These are phyloP conservation scores for Leccinum variicolor DNA, from an alignment of 768 basidiomycete species.

Conservation along the genomic window DNA sequence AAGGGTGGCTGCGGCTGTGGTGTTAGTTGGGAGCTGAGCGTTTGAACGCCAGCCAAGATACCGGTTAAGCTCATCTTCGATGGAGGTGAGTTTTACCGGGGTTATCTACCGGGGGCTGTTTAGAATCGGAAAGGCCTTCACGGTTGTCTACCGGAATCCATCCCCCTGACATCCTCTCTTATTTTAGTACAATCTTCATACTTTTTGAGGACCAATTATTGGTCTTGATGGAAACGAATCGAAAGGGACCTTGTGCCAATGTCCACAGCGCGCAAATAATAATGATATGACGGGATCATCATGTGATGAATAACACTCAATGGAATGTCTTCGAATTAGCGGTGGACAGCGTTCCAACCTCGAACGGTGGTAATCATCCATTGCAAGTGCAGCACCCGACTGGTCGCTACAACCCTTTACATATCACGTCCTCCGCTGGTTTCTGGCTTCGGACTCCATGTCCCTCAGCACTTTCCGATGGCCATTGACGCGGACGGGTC, in stretches of 20 bases:
- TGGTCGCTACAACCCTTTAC: too few relatives aligned
- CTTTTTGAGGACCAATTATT: neutral
- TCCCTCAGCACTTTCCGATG: too few relatives aligned
- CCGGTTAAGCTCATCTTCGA: neutral
- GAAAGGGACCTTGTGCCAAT: neutral
- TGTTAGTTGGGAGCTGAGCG: constrained; percentile 73
- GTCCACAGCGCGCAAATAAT: neutral
- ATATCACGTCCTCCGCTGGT: too few relatives aligned
- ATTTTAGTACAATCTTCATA: neutral
- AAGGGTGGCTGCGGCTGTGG: constrained; percentile 95
- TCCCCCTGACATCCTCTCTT: neutral
- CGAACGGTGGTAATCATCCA: too few relatives aligned
- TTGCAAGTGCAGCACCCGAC: too few relatives aligned
- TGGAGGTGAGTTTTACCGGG: neutral
- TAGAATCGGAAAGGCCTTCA: neutral
- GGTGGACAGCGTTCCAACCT: neutral
- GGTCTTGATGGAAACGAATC: neutral
- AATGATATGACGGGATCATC: too few relatives aligned
- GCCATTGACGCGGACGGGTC: neutral
- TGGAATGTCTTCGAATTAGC: neutral
- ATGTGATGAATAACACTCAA: neutral
- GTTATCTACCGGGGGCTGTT: neutral
- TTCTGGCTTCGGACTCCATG: too few relatives aligned
- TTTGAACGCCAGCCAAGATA: neutral
- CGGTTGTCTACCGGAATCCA: neutral